Conservation (phyloP, 495 filamentous ascomycete species). For the Penicillium samsonianum region DNA sequence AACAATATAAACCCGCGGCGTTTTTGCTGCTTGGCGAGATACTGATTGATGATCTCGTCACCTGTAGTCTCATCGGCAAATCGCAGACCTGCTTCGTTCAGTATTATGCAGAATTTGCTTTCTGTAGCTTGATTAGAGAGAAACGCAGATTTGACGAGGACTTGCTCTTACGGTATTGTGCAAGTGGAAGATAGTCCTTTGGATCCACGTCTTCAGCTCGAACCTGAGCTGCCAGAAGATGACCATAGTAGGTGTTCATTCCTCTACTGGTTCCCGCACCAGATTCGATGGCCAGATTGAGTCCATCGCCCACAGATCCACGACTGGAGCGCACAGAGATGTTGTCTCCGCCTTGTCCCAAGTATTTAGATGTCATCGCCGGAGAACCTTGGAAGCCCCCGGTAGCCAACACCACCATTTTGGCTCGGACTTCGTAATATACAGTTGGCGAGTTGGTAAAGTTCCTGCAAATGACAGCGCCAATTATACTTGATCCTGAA, state of each 20-base stretch:
- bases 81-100: slow-evolving; percentile 23
- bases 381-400: slow-evolving; percentile 30
- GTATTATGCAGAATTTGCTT: slow-evolving; percentile 29
- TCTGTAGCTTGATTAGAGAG: slow-evolving; percentile 15
- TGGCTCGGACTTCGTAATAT: slow-evolving; percentile 24
- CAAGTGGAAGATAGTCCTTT: slow-evolving; percentile 28
- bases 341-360: slow-evolving; percentile 28
- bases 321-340: slow-evolving; percentile 32
- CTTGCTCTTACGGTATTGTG: slow-evolving; percentile 26
- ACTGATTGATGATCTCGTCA: slow-evolving; percentile 33
- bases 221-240: slow-evolving; percentile 26
- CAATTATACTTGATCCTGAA: slow-evolving; percentile 21
- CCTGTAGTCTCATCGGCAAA: slow-evolving; percentile 29
- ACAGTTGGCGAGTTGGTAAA: not conserved
- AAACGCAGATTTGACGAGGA: not conserved
- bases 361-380: slow-evolving; percentile 20
- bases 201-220: slow-evolving; percentile 22
- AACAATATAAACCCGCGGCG: slow-evolving; percentile 30
- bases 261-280: slow-evolving; percentile 28
- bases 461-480: slow-evolving; percentile 21
- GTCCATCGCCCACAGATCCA: slow-evolving; percentile 30
- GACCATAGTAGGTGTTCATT: slow-evolving; percentile 32
- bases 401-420: slow-evolving; percentile 28
- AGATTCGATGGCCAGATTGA: slow-evolving; percentile 18
- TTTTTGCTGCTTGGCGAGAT: slow-evolving; percentile 33